Evolutionary conservation across 2,329 filamentous ascomycete genomes (phyloP), one percentile per base, ranked within the genome.

Genomic region (Fusarium camptoceras): DNA sequence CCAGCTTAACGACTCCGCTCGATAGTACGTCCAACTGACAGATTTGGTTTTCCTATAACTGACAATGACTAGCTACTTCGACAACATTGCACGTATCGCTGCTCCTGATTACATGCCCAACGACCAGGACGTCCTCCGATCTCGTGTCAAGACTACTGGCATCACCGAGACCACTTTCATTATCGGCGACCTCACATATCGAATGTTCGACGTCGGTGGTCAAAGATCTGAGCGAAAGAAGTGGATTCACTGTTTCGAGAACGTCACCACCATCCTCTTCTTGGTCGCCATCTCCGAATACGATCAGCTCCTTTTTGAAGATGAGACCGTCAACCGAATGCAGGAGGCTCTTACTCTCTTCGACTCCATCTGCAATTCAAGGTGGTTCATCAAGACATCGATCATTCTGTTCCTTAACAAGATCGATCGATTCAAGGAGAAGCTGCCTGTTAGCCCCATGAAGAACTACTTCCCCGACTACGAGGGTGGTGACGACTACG

Each of bases 201-300:
- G 94, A 73, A 97, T 98, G 94, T 97, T 97, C 83, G 94, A 98
- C 77, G 94, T 98, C 47, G 94, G 94, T 87, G 95, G 94, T 72
- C 94, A 97, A 83, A 89, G 94, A 80, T 97, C 94, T 9, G 94
- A 98, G 83, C 91, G 94, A 80, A 98, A 98, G 92, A 98, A 98
- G 89, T 98, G 94, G 94, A 98, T 98, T 76, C 94, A 98, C 85
- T 97, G 94, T 85, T 98, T 98, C 82, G 94, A 98, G 85, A 97
- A 98, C 76, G 94, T 98, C 77, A 97, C 94, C 11, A 97, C 94
- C 12, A 97, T 98, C 75, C 91, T 98, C 41, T 98, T 98, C 90
- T 85, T 97, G 59, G 95, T 98, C 73, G 95, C 95, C 82, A 97
- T 98, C 75, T 97, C 94, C 73, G 94, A 97, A 82, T 98, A 98